Evolutionary conservation across 2,329 filamentous ascomycete species (phyloP).

Genomic region (Epichloe gansuensis): DNA sequence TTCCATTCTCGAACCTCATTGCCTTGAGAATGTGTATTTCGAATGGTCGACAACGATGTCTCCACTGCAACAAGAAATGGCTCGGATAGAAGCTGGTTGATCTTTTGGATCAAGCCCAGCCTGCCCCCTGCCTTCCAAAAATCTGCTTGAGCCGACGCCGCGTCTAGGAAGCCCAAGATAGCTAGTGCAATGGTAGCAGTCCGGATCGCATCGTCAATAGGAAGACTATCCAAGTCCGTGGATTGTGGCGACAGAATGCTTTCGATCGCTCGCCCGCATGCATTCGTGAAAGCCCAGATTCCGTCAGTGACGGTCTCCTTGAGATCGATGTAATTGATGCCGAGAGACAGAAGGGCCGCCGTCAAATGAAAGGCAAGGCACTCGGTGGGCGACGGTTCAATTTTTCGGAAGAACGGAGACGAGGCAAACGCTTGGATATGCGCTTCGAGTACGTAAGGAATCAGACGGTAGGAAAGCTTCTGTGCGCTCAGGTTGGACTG

Average conservation of each 20-base stretch:
- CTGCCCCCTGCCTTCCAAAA: slow-evolving; percentile 74
- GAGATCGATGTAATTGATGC: slow-evolving; percentile 57
- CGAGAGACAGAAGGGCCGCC: slow-evolving; percentile 69
- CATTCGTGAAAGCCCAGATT: slow-evolving; percentile 60
- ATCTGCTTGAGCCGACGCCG: slow-evolving; percentile 61
- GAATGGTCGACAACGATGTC: slow-evolving; percentile 79
- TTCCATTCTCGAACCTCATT: slow-evolving; percentile 73
- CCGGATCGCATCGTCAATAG: slow-evolving; percentile 53
- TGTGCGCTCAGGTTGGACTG: slow-evolving; percentile 60
- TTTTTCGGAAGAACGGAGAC: slow-evolving; percentile 70
- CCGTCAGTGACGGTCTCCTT: slow-evolving; percentile 53
- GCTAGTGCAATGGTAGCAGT: slow-evolving; percentile 71
- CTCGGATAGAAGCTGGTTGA: slow-evolving; percentile 68
- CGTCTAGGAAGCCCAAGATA: slow-evolving; percentile 81
- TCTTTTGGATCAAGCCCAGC: slow-evolving; percentile 56
- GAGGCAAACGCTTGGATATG: slow-evolving; percentile 65
- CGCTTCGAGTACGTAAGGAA: slow-evolving; percentile 75
- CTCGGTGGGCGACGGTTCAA: slow-evolving; percentile 85
- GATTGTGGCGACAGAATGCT: slow-evolving; percentile 39
- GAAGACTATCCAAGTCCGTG: slow-evolving; percentile 44
- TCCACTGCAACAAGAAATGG: slow-evolving; percentile 77
- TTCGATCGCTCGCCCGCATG: slow-evolving; percentile 52
- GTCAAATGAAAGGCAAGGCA: slow-evolving; percentile 68
- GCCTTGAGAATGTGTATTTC: slow-evolving; percentile 60
- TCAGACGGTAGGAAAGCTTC: slow-evolving; percentile 65